Base-by-base conservation (phyloP, 2,329 filamentous ascomycete species). In the Fusarium sp. region DNA sequence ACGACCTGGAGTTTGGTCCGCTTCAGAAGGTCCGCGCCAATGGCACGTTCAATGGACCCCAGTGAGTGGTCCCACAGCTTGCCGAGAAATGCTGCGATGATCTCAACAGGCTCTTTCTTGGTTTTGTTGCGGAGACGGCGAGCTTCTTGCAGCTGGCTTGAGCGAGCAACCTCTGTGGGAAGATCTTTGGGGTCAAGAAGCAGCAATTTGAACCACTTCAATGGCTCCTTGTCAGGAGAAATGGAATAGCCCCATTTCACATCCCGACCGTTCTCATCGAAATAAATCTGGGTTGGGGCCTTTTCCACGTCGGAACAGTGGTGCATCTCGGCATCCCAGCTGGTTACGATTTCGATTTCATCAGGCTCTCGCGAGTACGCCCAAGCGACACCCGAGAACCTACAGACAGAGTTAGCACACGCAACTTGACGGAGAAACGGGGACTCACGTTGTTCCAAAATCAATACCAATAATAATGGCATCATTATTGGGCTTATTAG, bases 371-470 rank as follows among this genome's bases (percentile, higher is more conserved):
- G 54, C 0, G 75, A 77, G 29, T 72, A 76, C 0, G 80, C 77
- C 74, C 78, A 85, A 0, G 82, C 78, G 0, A 83, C 76, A 1
- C 83, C 82, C 0, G 82, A 84, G 59, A 75, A 80, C 0, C 80
- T 81, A 20, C 2, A 4, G 4, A 12, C 4, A 8, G 2, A 3
- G 13, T 68, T 3, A 66, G 47, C 3, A 9, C 12, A 5, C 4
- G 5, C 2, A 13, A 4, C 7, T 4, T 6, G 9, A 7, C 6
- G 4, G 16, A 20, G 15, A n/a, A 11, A 26, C 3, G 33, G 9
- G 2, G 2, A 69, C 77, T 57, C 59, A 83, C 73, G 83, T 85
- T 0, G 84, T 85, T 1, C 83, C 83, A 42, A 85, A 84, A 31
- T 85, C 83, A 9, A 85, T 79, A 0, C 82, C 80, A 16, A 84